Evolutionary conservation across 331 rosid species (phyloP).

Genomic region (Quercus phellos): DNA sequence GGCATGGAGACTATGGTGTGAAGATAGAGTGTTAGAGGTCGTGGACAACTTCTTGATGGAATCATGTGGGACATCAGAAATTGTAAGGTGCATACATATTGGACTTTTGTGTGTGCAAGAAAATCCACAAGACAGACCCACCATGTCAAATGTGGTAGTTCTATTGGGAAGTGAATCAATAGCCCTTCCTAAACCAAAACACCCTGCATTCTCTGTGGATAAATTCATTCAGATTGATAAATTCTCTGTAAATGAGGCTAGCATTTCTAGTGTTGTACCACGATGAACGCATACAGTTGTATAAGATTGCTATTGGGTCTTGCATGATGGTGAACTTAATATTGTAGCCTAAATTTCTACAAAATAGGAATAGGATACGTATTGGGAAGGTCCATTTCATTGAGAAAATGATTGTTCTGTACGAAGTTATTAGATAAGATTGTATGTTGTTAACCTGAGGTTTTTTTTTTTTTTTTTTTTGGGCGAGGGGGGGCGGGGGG

Average conservation of each 20-base stretch:
- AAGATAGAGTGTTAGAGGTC: conserved; percentile 29
- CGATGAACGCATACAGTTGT: neutral
- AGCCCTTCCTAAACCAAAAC: conserved; percentile 34
- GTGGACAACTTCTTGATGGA: conserved; percentile 29
- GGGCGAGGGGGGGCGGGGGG: no score
- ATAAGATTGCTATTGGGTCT: no score
- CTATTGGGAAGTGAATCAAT: conserved; percentile 31
- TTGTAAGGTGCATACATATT: conserved; percentile 35
- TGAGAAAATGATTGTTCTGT: no score
- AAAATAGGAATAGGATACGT: no score
- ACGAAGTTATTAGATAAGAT: no score
- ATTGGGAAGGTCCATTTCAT: no score
- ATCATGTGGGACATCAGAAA: conserved; percentile 5
- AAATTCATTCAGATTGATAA: neutral
- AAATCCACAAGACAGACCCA: conserved; percentile 41
- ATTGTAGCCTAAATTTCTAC: no score
- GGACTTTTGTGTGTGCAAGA: conserved; percentile 56
- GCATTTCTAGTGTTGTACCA: conserved; percentile 20
- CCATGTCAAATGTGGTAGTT: conserved; percentile 32
- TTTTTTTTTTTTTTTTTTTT: no score
- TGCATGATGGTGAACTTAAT: no score
- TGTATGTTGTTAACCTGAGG: no score
- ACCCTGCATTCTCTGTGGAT: conserved; percentile 34
- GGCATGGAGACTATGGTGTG: conserved; percentile 57
- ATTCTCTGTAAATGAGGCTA: conserved; percentile 7